These are phyloP conservation scores for Coriaria nepalensis DNA, from an alignment of 306 rosid genomes.

Conservation along the genomic window DNA sequence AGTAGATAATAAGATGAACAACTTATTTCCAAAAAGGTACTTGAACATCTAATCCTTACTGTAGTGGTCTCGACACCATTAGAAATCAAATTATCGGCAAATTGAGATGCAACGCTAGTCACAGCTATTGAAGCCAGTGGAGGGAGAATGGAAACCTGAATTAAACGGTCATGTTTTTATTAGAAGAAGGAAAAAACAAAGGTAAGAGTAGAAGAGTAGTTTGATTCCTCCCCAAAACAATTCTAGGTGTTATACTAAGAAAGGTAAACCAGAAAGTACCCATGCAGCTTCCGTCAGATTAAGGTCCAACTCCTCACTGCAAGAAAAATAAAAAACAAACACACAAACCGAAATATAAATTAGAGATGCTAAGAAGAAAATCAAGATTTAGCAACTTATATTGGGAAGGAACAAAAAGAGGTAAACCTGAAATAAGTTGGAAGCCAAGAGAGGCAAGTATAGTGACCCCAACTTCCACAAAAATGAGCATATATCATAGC, in stretches of 20 bases:
- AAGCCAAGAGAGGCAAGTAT: slow-evolving; percentile 88
- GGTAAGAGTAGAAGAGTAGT: background rate
- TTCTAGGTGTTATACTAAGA: background rate
- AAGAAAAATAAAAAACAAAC: slow-evolving; percentile 19
- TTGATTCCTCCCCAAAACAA: background rate
- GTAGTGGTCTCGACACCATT: slow-evolving; percentile 78
- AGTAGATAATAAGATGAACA: background rate
- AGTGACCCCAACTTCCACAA: slow-evolving; percentile 99
- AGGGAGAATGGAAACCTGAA: slow-evolving; percentile 91
- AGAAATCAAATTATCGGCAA: slow-evolving; percentile 79
- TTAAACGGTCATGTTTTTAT: background rate
- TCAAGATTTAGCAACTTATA: background rate
- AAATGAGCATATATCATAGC: slow-evolving; percentile 95
- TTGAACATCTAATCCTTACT: slow-evolving; percentile 30
- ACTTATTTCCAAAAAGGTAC: background rate
- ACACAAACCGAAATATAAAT: slow-evolving; percentile 10
- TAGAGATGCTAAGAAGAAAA: background rate
- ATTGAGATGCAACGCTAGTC: slow-evolving; percentile 57
- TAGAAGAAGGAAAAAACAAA: too few relatives aligned
- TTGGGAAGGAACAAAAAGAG: background rate
- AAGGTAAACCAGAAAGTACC: slow-evolving; percentile 21
- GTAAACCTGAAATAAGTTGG: slow-evolving; percentile 82
- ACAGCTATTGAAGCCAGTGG: slow-evolving; percentile 75
- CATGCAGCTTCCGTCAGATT: slow-evolving; percentile 92
- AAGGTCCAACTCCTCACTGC: slow-evolving; percentile 87